A percentile compares a stretch with the other conserved stretches of the same genome.
These are phyloP conservation scores for Blastocystis sp. DNA, from an alignment of 352 stramenopile genomes.

Conservation along the genomic window DNA sequence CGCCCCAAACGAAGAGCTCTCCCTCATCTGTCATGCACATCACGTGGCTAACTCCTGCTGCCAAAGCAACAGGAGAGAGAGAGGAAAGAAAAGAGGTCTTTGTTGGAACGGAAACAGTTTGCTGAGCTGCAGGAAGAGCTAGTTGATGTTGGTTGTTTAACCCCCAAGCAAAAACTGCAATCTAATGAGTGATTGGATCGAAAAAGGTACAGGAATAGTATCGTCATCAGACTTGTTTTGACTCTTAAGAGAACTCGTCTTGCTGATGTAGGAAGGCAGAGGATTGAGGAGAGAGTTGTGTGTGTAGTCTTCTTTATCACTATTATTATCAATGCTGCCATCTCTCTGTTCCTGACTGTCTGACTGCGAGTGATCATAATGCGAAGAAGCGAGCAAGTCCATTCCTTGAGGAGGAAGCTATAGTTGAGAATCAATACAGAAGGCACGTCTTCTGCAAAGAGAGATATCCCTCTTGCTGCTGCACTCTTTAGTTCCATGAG, in stretches of 20 bases:
- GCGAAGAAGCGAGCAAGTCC: neutral
- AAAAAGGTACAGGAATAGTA: neutral
- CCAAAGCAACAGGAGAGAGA: neutral
- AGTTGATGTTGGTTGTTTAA: conserved; percentile 14
- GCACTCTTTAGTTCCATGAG: conserved; percentile 2
- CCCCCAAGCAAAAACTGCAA: neutral
- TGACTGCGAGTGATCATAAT: neutral
- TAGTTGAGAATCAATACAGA: neutral
- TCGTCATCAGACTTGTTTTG: neutral
- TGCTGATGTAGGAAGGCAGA: neutral
- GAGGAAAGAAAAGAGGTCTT: neutral
- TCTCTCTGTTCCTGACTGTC: neutral
- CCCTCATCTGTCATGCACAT: neutral
- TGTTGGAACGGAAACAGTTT: neutral
- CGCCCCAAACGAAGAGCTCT: conserved; percentile 58
- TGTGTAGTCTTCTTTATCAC: neutral
- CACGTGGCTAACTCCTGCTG: neutral
- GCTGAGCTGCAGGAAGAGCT: neutral
- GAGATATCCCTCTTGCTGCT: neutral
- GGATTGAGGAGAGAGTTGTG: conserved; percentile 8
- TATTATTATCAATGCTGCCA: neutral
- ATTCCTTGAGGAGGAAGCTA: neutral
- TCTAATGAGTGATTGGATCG: neutral
- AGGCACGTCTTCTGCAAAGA: neutral
- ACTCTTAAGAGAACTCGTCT: neutral